Percentiles rank a stretch among this genome's conserved stretches.
Evolutionary conservation across 2,329 filamentous ascomycete genomes (phyloP).

Genomic region (Cadophora sp.): DNA sequence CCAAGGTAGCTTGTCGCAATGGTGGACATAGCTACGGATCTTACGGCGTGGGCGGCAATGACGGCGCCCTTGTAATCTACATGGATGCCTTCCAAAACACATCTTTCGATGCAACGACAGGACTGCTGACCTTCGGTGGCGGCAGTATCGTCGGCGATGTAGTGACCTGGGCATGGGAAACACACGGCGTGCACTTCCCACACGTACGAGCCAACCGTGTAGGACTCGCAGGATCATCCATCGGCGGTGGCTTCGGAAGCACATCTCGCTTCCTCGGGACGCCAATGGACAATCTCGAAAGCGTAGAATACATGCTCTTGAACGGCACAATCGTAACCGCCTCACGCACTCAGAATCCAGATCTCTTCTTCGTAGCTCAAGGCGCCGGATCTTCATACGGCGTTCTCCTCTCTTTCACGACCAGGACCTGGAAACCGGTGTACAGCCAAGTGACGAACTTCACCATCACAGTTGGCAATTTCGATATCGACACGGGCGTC

Average conservation of each 20-base stretch:
- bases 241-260: constrained; percentile 18
- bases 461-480: constrained; percentile 8
- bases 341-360: constrained; percentile 7
- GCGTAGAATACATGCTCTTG: constrained; percentile 14
- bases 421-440: constrained; percentile 18
- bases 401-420: constrained; percentile 12
- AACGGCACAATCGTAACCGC: constrained; percentile 17
- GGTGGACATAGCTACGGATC: constrained; percentile 17
- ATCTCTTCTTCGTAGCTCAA: constrained; percentile 19
- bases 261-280: constrained; percentile 21
- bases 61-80: constrained; percentile 16
- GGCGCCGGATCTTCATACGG: constrained; percentile 19
- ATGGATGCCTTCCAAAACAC: constrained; percentile 19
- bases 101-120: constrained; percentile 8
- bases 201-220: constrained; percentile 20
- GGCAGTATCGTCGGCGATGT: constrained; percentile 19
- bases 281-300: constrained; percentile 17
- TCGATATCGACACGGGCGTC: constrained; percentile 12
- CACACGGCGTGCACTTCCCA: constrained; percentile 17
- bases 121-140: constrained; percentile 13
- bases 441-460: constrained; percentile 19
- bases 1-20: constrained; percentile 18
- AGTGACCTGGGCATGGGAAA: constrained; percentile 16
- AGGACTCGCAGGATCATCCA: constrained; percentile 13
- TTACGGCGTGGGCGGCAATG: constrained; percentile 20